Evolutionary conservation across 2,329 filamentous ascomycete species (phyloP).

Genomic region (Fusarium sublunatum): DNA sequence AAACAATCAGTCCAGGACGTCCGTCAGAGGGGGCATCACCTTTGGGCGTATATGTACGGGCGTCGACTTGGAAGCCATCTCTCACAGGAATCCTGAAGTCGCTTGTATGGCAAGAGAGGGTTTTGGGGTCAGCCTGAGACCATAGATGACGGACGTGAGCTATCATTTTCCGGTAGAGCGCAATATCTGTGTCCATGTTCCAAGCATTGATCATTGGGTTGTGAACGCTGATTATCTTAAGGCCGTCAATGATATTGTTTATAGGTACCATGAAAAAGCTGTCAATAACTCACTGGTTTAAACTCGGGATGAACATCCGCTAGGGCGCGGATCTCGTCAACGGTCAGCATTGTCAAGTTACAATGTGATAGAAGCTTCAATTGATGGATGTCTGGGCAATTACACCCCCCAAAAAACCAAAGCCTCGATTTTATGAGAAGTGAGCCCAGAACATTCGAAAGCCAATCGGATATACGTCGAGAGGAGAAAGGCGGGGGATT

Average conservation of each 20-base stretch:
- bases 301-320: conserved; percentile 35
- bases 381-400: background rate
- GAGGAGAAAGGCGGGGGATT: background rate
- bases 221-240: conserved; percentile 24
- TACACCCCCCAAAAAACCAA: background rate
- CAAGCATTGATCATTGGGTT: conserved; percentile 39
- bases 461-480: conserved; percentile 3
- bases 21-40: conserved; percentile 19
- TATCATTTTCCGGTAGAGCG: conserved; percentile 36
- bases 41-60: conserved; percentile 41
- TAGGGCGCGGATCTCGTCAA: conserved; percentile 43
- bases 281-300: conserved; percentile 17
- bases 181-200: conserved; percentile 40
- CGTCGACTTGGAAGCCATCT: conserved; percentile 35
- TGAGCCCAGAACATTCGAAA: background rate
- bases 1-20: conserved; percentile 43
- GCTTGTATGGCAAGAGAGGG: conserved; percentile 32
- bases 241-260: conserved; percentile 5
- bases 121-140: conserved; percentile 23
- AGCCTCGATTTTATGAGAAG: conserved; percentile 3
- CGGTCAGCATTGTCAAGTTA: conserved; percentile 37
- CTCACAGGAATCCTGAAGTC: conserved; percentile 41
- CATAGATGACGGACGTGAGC: conserved; percentile 21
- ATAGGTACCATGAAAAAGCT: background rate
- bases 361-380: too few relatives aligned